phyloP scores from a whole-genome alignment of 2,329 filamentous ascomycete species.

The Cordyceps tenuipes region DNA sequence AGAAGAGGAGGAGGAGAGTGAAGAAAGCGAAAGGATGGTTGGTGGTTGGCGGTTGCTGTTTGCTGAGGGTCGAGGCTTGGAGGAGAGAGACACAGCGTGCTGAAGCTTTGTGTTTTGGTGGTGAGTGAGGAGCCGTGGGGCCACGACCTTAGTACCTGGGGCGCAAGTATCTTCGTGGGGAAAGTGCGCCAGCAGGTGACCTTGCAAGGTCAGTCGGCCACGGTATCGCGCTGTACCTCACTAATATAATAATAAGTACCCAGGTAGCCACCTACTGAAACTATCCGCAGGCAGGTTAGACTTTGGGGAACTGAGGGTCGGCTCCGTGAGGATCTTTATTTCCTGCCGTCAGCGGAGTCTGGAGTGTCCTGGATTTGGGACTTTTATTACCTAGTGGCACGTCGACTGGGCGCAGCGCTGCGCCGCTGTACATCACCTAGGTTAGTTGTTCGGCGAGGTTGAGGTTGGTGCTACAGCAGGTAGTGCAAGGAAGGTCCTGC shows the following conservation, averaged over 20 bases:
- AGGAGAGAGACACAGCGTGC: background rate
- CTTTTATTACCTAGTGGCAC: background rate
- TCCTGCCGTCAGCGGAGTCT: background rate
- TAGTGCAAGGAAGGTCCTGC: no score
- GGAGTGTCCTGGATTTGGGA: constrained; percentile 1
- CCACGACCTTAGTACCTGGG: no score
- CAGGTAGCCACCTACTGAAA: background rate
- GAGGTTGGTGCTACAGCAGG: no score
- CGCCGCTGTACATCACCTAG: no score
- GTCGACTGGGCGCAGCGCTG: background rate
- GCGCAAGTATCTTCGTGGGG: background rate
- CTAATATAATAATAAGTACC: no score
- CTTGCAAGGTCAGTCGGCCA: background rate
- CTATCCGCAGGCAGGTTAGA: background rate
- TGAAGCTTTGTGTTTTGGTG: background rate
- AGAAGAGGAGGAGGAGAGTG: background rate
- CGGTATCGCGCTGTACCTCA: background rate
- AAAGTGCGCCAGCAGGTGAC: no score
- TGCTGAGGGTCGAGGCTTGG: background rate
- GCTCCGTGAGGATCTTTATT: background rate
- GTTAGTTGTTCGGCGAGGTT: no score
- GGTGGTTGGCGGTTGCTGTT: constrained; percentile 3
- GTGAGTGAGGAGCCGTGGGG: background rate
- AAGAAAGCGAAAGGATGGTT: background rate
- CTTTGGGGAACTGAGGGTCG: background rate